Evolutionary conservation across 169 alveolate genomes (phyloP), one percentile per base, ranked within the genome.

Genomic region (Pseudocohnilembus persalinus): DNA sequence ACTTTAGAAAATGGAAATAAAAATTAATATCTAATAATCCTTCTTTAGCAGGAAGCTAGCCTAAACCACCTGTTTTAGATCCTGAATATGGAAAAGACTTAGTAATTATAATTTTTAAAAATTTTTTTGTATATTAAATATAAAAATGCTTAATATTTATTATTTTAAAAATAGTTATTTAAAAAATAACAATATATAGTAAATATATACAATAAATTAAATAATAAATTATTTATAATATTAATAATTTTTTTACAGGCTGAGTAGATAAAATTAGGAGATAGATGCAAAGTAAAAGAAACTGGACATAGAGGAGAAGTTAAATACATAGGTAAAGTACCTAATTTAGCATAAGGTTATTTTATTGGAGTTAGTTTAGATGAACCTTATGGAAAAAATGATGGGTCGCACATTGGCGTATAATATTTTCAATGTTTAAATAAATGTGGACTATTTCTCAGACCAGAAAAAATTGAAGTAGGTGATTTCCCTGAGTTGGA

Each of bases 301-400:
- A 96, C 96, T 0, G 91, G 89, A n/a, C 88, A 95, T 89, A 89
- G 98, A 91, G 98, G 98, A 26, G 92, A 91, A 78, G 96, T 96
- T 65, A 92, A 94, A 86, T 96, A 90, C 92, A 95, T 93, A 15
- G 98, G 98, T 73, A 88, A 90, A 80, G 84, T 95, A 34, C 94
- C 96, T 81, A 93, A 90, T 74, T 87, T 94, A 68, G 95, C 96
- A 31, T 88, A 93, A 81, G 98, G 98, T 26, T 93, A 88, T 82
- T 96, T 94, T 90, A 90, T 94, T 64, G 98, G 98, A 33, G 89
- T 96, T 72, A 34, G 85, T 32, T 89, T 96, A 26, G 97, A 94
- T 92, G 96, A 93, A 72, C 97, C 98, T 16, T 76, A 85, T 29
- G 98, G 98, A 78, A 95, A 94, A 87, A 90, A 89, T 68, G 92